A percentile compares a stretch with the other conserved stretches of the same genome.
Evolutionary conservation across 2,329 filamentous ascomycete genomes (phyloP).

Genomic region (Talaromyces pinophilus): DNA sequence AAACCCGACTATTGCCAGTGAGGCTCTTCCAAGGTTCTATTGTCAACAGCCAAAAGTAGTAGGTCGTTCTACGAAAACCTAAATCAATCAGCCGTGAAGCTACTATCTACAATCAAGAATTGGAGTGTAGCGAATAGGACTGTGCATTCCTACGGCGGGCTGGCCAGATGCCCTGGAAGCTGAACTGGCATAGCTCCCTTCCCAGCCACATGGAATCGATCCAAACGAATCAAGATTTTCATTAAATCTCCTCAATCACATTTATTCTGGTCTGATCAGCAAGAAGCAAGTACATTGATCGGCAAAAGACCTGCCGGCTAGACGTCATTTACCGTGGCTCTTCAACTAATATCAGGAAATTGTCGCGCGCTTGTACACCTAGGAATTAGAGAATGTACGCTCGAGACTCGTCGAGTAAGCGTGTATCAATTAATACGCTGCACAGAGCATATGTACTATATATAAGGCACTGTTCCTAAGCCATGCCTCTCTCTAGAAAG

Average conservation of each 20-base stretch:
- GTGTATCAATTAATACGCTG: background rate
- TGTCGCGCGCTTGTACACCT: background rate
- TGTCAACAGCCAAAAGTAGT: background rate
- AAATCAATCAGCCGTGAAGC: background rate
- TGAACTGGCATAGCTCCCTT: background rate
- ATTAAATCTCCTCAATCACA: too few relatives aligned
- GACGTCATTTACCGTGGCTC: constrained; percentile 6
- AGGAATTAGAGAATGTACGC: background rate
- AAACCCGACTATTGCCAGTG: too few relatives aligned
- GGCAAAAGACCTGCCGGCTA: background rate
- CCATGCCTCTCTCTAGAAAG: background rate
- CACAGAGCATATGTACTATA: background rate
- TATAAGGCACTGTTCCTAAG: background rate
- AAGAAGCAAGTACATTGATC: background rate
- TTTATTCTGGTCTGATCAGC: too few relatives aligned
- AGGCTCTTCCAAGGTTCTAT: too few relatives aligned
- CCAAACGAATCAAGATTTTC: background rate
- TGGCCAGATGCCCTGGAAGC: background rate
- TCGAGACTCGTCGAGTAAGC: background rate
- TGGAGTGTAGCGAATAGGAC: background rate
- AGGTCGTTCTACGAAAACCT: background rate
- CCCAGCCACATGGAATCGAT: background rate
- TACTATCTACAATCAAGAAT: too few relatives aligned
- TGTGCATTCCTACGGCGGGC: background rate
- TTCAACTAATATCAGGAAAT: background rate